Percentiles rank a stretch among this genome's conserved stretches.
phyloP scores from a whole-genome alignment of 2,329 filamentous ascomycete species.

The Akanthomyces muscarius region DNA sequence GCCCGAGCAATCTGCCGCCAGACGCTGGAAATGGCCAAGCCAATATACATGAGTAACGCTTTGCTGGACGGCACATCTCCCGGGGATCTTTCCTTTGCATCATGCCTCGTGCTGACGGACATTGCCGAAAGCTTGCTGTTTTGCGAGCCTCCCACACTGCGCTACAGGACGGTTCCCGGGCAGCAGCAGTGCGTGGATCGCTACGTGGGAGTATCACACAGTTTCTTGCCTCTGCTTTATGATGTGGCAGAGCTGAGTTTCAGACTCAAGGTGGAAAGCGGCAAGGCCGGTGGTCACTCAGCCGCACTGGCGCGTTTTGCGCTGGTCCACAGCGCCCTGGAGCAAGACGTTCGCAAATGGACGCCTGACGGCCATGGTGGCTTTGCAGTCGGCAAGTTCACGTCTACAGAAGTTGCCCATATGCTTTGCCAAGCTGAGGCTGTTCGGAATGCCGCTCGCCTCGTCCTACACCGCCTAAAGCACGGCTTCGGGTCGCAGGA shows the following conservation, averaged over 20 bases:
- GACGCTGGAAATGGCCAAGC: conserved; percentile 23
- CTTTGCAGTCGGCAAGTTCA: conserved; percentile 20
- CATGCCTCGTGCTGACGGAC: conserved; percentile 24
- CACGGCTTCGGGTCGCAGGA: conserved; percentile 23
- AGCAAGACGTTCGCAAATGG: conserved; percentile 21
- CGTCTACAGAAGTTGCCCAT: conserved; percentile 24
- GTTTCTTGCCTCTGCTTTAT: conserved; percentile 25
- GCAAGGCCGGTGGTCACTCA: too few relatives aligned
- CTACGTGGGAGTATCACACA: conserved; percentile 24
- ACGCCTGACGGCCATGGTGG: conserved; percentile 22
- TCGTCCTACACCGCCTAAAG: conserved; percentile 25
- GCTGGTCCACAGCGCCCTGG: conserved; percentile 8
- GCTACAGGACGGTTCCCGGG: conserved; percentile 17
- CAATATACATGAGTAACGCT: conserved; percentile 15
- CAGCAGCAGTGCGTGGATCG: conserved; percentile 23
- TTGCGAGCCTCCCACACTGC: conserved; percentile 23
- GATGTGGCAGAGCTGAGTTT: conserved; percentile 19
- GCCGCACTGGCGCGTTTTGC: background rate
- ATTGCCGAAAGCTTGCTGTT: conserved; percentile 25
- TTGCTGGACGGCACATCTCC: background rate
- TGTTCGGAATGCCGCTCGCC: conserved; percentile 22
- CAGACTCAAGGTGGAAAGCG: background rate
- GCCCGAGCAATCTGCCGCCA: conserved; percentile 20
- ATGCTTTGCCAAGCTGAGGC: conserved; percentile 29
- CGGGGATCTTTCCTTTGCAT: conserved; percentile 19